Evolutionary conservation across 2,329 filamentous ascomycete genomes (phyloP).

Genomic region (Raffaelea deltoideospora): DNA sequence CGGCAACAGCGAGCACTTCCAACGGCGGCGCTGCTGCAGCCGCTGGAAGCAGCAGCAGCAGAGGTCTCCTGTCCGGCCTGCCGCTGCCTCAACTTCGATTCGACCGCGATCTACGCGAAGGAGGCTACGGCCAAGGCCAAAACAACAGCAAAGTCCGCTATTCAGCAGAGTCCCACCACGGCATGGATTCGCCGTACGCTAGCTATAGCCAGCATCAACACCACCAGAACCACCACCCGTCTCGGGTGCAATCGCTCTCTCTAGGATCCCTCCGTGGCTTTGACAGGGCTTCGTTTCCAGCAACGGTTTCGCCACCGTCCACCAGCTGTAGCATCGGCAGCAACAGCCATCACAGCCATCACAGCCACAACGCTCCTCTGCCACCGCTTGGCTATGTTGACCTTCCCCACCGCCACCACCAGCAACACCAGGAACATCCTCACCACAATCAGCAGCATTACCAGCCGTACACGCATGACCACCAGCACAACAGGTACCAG

Average conservation of each 20-base stretch:
- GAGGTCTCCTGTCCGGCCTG: conserved; percentile 9
- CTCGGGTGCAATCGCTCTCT: conserved; percentile 29
- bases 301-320: too few species aligned
- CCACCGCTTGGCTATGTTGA: not conserved
- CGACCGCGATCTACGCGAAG: conserved; percentile 19
- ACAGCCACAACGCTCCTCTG: not conserved
- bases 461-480: not conserved
- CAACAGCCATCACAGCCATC: not conserved
- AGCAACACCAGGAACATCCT: conserved; percentile 22
- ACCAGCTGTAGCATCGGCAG: not conserved
- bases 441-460: conserved; percentile 30
- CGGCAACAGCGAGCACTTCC: not conserved
- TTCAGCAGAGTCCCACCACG: too few species aligned
- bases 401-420: too few species aligned
- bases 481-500: conserved; percentile 19
- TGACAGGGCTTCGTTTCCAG: conserved; percentile 30
- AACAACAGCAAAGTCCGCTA: too few species aligned
- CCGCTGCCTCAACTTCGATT: conserved; percentile 25
- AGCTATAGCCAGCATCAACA: not conserved
- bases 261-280: conserved; percentile 25
- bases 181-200: not conserved
- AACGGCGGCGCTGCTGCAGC: conserved; percentile 1
- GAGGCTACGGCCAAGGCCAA: conserved; percentile 17
- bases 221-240: conserved; percentile 24
- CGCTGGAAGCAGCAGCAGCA: conserved; percentile 9